phyloP scores from a whole-genome alignment of 768 basidiomycete species.

The Epithele typhae region DNA sequence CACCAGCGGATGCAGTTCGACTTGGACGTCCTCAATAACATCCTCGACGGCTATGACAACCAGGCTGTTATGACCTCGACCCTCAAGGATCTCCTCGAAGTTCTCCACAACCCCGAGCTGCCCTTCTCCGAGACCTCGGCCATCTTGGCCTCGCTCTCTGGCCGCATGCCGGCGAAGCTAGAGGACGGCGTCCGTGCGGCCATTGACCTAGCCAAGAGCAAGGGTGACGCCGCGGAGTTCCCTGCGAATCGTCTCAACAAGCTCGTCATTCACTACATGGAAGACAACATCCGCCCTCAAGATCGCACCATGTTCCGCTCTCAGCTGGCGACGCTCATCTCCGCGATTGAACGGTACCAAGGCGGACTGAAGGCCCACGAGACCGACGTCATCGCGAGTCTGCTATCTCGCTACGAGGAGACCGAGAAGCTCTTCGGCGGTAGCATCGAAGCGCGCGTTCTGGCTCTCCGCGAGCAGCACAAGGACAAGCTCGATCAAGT shows the following conservation, averaged over 20 bases:
- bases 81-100: constrained; percentile 79
- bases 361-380: constrained; percentile 87
- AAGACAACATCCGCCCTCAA: constrained; percentile 73
- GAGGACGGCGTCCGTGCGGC: constrained; percentile 80
- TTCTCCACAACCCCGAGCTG: constrained; percentile 80
- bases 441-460: constrained; percentile 87
- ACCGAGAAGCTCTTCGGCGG: constrained; percentile 94
- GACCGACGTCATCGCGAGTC: constrained; percentile 65
- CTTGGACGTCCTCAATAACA: constrained; percentile 77
- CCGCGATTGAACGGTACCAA: constrained; percentile 74
- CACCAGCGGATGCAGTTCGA: constrained; percentile 80
- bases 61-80: constrained; percentile 84
- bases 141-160: constrained; percentile 83
- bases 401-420: constrained; percentile 75
- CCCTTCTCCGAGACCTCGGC: constrained; percentile 84
- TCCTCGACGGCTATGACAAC: constrained; percentile 96
- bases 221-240: constrained; percentile 79
- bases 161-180: constrained; percentile 88
- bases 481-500: constrained; percentile 92
- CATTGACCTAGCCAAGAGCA: constrained; percentile 72
- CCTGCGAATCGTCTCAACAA: constrained; percentile 85
- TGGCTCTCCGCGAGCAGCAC: constrained; percentile 86
- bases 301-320: constrained; percentile 79
- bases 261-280: constrained; percentile 77
- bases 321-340: constrained; percentile 65